Conservation (phyloP, 2,329 filamentous ascomycete species). For the Drechslerella coelobrocha region DNA sequence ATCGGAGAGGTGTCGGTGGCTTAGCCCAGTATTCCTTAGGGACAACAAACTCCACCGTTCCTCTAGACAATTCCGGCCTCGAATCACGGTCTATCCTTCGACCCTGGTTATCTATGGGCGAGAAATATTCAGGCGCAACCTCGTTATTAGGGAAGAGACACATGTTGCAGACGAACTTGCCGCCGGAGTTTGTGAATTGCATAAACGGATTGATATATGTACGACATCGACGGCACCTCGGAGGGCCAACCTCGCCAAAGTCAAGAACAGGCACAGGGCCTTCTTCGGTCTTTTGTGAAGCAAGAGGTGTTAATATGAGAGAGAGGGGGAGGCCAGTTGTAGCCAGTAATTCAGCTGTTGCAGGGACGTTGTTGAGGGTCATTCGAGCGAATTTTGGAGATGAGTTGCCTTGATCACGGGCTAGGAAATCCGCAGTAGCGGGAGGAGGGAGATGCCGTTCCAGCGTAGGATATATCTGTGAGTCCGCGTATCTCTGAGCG, state of each 20-base stretch:
- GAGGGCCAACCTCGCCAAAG: slow-evolving; percentile 89
- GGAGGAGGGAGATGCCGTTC: slow-evolving; percentile 91
- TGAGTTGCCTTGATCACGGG: slow-evolving; percentile 94
- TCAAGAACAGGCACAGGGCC: slow-evolving; percentile 87
- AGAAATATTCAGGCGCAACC: slow-evolving; percentile 88
- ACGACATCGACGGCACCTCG: slow-evolving; percentile 87
- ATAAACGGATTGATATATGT: slow-evolving; percentile 99
- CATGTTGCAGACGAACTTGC: slow-evolving; percentile 97
- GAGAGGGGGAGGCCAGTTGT: slow-evolving; percentile 86
- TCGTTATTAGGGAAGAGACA: slow-evolving; percentile 93
- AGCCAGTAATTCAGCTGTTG: slow-evolving; percentile 77
- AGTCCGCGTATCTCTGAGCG: slow-evolving; percentile 81
- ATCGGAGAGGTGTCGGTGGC: slow-evolving; percentile 76
- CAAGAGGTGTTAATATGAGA: slow-evolving; percentile 85
- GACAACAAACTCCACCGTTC: slow-evolving; percentile 94
- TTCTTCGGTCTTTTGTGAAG: slow-evolving; percentile 81
- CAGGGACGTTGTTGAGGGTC: slow-evolving; percentile 90
- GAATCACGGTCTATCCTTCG: slow-evolving; percentile 86
- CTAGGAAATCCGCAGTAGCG: slow-evolving; percentile 84
- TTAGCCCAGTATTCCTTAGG: slow-evolving; percentile 99
- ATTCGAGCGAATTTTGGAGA: slow-evolving; percentile 92
- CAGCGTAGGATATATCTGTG: slow-evolving; percentile 91
- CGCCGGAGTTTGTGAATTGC: slow-evolving; percentile 92
- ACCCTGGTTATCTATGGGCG: slow-evolving; percentile 84
- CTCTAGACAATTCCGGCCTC: slow-evolving; percentile 84